Percentiles rank a stretch among this genome's conserved stretches.
These are phyloP conservation scores for Dictyostelium capitatum DNA, from an alignment of 78 protist species.

Conservation along the genomic window DNA sequence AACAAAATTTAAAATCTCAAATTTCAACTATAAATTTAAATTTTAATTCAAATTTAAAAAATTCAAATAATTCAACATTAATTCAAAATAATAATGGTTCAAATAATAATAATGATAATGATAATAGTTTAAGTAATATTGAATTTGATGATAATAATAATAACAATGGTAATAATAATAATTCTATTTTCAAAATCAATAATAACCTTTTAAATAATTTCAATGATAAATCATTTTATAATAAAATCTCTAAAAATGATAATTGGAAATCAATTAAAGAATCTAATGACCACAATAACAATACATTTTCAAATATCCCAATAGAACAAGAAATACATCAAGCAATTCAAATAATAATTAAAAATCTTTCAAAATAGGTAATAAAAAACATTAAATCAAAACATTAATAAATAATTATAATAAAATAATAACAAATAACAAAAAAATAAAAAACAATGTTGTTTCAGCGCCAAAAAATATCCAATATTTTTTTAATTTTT, in stretches of 20 bases:
- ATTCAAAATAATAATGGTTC: background rate
- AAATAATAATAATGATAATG: background rate
- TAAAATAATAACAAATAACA: too few relatives aligned
- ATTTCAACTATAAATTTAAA: background rate
- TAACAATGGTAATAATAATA: background rate
- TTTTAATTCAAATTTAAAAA: conserved; percentile 12
- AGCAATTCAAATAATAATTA: conserved; percentile 45
- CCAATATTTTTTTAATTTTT: too few relatives aligned
- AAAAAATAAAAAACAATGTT: too few relatives aligned
- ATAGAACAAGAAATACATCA: conserved; percentile 36
- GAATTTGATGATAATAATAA: background rate
- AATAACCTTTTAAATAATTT: background rate
- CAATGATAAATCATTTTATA: conserved; percentile 1
- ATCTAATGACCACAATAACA: background rate
- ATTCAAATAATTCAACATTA: background rate
- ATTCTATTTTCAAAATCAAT: background rate
- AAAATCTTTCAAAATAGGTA: conserved; percentile 14
- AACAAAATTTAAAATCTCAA: conserved; percentile 31
- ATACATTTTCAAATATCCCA: background rate
- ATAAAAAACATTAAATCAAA: too few relatives aligned
- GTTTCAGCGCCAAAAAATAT: too few relatives aligned
- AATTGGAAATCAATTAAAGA: background rate
- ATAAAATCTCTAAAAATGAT: background rate
- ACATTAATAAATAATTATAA: background rate
- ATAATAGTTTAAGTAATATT: background rate